Evolutionary conservation across 129 eudicot genomes (phyloP).

Genomic region (Calendula officinalis): DNA sequence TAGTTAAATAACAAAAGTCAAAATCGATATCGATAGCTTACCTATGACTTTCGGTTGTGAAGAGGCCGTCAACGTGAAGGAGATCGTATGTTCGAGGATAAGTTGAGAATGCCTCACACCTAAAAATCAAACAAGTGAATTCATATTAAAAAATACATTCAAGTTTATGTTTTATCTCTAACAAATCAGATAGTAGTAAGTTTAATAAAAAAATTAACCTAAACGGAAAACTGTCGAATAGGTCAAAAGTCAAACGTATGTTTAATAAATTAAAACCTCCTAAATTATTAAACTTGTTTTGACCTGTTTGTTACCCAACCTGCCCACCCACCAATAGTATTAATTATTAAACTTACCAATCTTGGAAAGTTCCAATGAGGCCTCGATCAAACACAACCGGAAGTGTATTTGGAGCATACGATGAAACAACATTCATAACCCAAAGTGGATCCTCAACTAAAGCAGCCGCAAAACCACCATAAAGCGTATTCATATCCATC

Average conservation of each 20-base stretch:
- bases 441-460: constrained; percentile 70
- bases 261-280: neutral
- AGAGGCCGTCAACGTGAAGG: constrained; percentile 89
- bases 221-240: neutral
- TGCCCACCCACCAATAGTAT: neutral
- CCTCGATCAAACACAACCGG: constrained; percentile 90
- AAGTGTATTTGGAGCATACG: constrained; percentile 82
- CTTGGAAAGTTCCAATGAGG: constrained; percentile 87
- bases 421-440: constrained; percentile 97
- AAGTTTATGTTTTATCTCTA: neutral
- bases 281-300: neutral
- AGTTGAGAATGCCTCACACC: constrained; percentile 99
- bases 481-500: constrained; percentile 92
- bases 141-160: neutral
- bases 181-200: too few species aligned
- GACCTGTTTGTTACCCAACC: neutral
- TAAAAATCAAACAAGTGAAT: constrained; percentile 23
- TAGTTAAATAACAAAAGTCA: neutral
- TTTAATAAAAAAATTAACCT: neutral
- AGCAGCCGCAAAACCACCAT: constrained; percentile 95
- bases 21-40: constrained; percentile 19
- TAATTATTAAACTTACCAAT: constrained; percentile 56
- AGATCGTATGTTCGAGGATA: constrained; percentile 97
- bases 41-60: constrained; percentile 98
- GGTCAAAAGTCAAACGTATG: neutral